These are phyloP conservation scores for Lactifluus volemus DNA, from an alignment of 768 basidiomycete genomes.

Conservation along the genomic window DNA sequence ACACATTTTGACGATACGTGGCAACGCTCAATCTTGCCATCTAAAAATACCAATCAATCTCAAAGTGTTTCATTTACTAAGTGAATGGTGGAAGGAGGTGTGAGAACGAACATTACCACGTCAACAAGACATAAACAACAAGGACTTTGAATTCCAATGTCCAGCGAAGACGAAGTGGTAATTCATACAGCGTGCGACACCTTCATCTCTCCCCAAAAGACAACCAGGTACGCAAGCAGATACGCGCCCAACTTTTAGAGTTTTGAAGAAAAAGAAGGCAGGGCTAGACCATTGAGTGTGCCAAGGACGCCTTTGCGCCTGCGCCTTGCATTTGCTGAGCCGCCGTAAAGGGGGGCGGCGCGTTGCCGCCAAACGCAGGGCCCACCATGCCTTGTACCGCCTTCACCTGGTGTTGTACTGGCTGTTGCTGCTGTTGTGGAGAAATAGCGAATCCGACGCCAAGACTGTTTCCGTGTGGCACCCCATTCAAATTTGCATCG, in stretches of 20 bases:
- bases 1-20: too few species aligned
- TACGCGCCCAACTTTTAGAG: not conserved
- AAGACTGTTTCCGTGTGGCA: not conserved
- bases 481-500: not conserved
- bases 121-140: not conserved
- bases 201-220: not conserved
- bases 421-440: not conserved
- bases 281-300: not conserved
- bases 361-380: not conserved
- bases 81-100: not conserved
- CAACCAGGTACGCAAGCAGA: not conserved
- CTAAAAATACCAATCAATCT: too few species aligned
- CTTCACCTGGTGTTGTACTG: not conserved
- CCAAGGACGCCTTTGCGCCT: not conserved
- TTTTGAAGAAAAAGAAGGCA: not conserved
- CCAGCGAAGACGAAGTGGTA: not conserved
- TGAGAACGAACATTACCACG: not conserved
- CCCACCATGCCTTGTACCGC: not conserved
- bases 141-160: not conserved
- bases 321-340: not conserved
- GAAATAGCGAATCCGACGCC: not conserved
- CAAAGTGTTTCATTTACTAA: too few species aligned
- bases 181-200: not conserved
- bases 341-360: not conserved
- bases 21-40: too few species aligned